Evolutionary conservation across 2,329 filamentous ascomycete genomes (phyloP).

Genomic region (Botrytis tulipae): DNA sequence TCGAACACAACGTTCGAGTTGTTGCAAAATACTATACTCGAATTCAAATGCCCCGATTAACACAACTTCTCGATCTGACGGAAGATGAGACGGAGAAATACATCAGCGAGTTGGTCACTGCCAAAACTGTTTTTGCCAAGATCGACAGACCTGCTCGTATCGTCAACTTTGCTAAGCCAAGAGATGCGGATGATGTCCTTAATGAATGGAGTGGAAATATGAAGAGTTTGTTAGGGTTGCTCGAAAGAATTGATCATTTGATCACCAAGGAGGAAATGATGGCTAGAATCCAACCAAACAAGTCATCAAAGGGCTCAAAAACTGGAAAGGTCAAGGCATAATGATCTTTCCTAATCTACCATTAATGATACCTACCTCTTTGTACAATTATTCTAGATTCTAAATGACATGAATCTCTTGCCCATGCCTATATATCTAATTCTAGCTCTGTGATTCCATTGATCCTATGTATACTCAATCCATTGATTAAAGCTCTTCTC

Average conservation of each 20-base stretch:
- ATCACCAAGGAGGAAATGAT: constrained; percentile 99
- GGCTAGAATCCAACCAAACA: constrained; percentile 81
- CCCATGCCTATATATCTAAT: constrained; percentile 23
- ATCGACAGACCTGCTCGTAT: constrained; percentile 92
- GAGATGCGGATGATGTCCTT: constrained; percentile 91
- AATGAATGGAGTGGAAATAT: constrained; percentile 99
- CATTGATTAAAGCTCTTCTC: background rate
- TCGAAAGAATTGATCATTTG: constrained; percentile 93
- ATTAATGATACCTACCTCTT: constrained; percentile 31
- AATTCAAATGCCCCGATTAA: constrained; percentile 88
- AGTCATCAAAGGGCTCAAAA: constrained; percentile 35
- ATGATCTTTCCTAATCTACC: constrained; percentile 20
- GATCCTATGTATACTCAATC: background rate
- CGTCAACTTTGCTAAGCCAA: constrained; percentile 91
- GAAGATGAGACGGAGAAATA: constrained; percentile 99
- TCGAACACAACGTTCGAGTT: constrained; percentile 97
- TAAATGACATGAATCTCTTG: constrained; percentile 33
- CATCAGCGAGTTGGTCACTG: constrained; percentile 93
- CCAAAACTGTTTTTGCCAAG: constrained; percentile 96
- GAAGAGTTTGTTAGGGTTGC: constrained; percentile 81
- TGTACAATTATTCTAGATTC: constrained; percentile 40
- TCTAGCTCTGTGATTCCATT: background rate
- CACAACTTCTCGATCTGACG: constrained; percentile 83
- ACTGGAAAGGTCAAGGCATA: constrained; percentile 40
- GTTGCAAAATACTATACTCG: constrained; percentile 99